Percentiles rank a stretch among this genome's conserved stretches.
Conservation (phyloP, 352 stramenopile genomes). For the Pythium grandisporangium region DNA sequence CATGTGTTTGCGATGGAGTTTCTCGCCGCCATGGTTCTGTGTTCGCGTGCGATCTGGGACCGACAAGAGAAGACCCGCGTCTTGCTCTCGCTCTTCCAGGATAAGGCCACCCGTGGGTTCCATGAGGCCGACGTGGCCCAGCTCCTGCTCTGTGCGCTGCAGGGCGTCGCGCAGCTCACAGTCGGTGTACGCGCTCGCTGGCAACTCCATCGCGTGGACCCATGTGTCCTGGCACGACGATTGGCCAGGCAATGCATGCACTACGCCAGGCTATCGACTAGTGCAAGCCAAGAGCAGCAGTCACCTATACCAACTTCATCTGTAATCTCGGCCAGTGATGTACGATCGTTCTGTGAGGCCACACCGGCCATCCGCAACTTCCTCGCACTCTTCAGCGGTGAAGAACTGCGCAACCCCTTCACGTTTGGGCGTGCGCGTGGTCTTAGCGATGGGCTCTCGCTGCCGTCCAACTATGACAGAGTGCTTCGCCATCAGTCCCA, state of each 20-base stretch:
- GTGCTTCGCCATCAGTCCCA: constrained; percentile 16
- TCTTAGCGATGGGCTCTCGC: constrained; percentile 3
- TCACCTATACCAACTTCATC: too few species aligned
- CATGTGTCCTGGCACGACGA: constrained; percentile 7
- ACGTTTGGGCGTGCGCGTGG: constrained; percentile 18
- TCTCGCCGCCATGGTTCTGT: constrained; percentile 39
- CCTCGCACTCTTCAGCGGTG: constrained; percentile 39
- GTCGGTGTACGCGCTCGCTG: constrained; percentile 36
- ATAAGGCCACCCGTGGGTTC: constrained; percentile 17
- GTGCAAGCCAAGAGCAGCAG: too few species aligned
- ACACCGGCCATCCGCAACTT: constrained; percentile 32
- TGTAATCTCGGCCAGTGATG: constrained; percentile 10
- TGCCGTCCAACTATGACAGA: constrained; percentile 5
- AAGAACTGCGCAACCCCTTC: constrained; percentile 56
- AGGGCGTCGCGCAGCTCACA: constrained; percentile 34
- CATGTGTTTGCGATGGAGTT: constrained; percentile 54
- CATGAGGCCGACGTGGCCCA: constrained; percentile 46
- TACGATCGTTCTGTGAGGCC: constrained; percentile 20
- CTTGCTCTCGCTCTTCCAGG: constrained; percentile 47
- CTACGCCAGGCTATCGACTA: too few species aligned
- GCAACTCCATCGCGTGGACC: constrained; percentile 15
- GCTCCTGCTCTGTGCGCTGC: constrained; percentile 50
- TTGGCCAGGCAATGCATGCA: constrained; percentile 14
- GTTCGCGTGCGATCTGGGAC: constrained; percentile 55
- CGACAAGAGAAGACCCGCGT: constrained; percentile 42